Percentiles rank a stretch among this genome's conserved stretches.
Evolutionary conservation across 331 rosid genomes (phyloP).

Genomic region (Pyracantha coccinea): DNA sequence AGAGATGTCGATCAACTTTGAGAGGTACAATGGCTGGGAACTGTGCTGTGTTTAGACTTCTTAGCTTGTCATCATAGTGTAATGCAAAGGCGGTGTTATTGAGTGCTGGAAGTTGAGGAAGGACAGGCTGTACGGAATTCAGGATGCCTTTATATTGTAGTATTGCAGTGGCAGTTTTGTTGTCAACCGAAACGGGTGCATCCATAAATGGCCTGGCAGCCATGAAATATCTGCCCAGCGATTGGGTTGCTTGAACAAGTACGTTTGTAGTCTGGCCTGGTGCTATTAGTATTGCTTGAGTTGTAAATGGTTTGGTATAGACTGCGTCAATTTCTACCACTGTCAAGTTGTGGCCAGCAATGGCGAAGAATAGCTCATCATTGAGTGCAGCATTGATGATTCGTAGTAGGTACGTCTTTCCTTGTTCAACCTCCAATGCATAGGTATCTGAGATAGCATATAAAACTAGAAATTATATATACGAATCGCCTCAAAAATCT

Average conservation of each 20-base stretch:
- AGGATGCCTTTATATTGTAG: constrained; percentile 29
- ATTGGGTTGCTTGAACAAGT: constrained; percentile 23
- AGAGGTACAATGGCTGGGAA: constrained; percentile 54
- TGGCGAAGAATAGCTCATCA: constrained; percentile 31
- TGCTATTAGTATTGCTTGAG: constrained; percentile 25
- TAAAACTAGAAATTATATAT: background rate
- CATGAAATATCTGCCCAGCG: constrained; percentile 20
- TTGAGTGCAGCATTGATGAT: constrained; percentile 27
- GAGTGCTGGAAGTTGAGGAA: constrained; percentile 26
- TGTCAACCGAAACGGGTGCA: constrained; percentile 21
- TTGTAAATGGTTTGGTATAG: constrained; percentile 28
- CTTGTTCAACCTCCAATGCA: constrained; percentile 26
- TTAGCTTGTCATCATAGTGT: constrained; percentile 21
- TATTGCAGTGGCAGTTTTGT: constrained; percentile 23
- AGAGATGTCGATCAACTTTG: constrained; percentile 43
- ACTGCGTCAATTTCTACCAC: constrained; percentile 34
- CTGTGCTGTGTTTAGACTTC: constrained; percentile 39
- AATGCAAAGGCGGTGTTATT: constrained; percentile 18
- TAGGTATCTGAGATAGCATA: constrained; percentile 9
- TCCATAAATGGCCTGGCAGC: constrained; percentile 29
- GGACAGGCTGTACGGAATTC: constrained; percentile 13
- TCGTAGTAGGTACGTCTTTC: constrained; percentile 22
- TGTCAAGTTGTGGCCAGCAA: constrained; percentile 25
- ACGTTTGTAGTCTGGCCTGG: constrained; percentile 37
- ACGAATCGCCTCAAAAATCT: background rate